Evolutionary conservation across 176 grass and related monocot species (phyloP).

Genomic region (Musa itinerans): DNA sequence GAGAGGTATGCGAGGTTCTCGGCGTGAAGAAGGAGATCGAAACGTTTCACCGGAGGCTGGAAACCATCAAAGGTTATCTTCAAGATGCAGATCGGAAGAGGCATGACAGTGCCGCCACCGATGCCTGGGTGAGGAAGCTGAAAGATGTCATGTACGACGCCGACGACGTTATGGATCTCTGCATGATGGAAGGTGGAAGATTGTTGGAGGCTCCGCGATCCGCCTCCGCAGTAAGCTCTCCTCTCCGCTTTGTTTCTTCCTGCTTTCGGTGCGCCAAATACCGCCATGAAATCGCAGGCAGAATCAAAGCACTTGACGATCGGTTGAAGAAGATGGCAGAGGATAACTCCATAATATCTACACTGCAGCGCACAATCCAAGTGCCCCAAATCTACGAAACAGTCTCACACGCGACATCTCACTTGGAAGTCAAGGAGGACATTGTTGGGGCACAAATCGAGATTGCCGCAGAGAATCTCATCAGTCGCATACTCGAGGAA

Average conservation of each 20-base stretch:
- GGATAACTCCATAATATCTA: not conserved
- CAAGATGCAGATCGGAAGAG: constrained; percentile 24
- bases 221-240: not conserved
- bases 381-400: not conserved
- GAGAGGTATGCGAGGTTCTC: constrained; percentile 18
- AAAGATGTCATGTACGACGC: constrained; percentile 39
- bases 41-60: constrained; percentile 8
- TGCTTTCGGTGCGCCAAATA: not conserved
- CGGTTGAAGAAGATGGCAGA: not conserved
- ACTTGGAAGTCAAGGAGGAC: not conserved
- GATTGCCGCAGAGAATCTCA: not conserved
- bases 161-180: constrained; percentile 32
- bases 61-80: constrained; percentile 13
- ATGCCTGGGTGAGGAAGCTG: constrained; percentile 28
- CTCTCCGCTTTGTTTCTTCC: not conserved
- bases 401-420: not conserved
- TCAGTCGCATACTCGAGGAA: not conserved
- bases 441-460: constrained; percentile 1
- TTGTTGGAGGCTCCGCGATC: not conserved
- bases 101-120: not conserved
- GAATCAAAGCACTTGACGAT: not conserved
- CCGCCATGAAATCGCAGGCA: not conserved
- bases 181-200: constrained; percentile 14
- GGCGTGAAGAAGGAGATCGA: constrained; percentile 27
- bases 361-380: not conserved